These are phyloP conservation scores for Rhizopogon salebrosus DNA, from an alignment of 768 basidiomycete species.

Conservation along the genomic window DNA sequence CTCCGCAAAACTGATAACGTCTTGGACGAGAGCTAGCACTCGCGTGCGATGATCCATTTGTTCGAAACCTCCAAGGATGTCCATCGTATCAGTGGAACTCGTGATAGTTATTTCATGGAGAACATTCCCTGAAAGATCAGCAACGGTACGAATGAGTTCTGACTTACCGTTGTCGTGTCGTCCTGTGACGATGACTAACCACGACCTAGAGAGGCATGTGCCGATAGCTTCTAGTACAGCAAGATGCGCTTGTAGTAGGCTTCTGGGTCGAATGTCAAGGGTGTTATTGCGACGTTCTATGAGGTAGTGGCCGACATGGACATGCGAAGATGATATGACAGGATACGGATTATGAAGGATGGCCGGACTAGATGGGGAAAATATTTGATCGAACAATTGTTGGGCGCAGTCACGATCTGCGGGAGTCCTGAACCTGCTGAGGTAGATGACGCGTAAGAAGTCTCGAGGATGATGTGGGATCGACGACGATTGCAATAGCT, in stretches of 20 bases:
- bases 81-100: constrained; percentile 85
- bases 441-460: constrained; percentile 68
- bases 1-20: constrained; percentile 36
- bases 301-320: constrained; percentile 67
- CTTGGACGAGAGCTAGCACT: constrained; percentile 31
- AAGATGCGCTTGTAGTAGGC: constrained; percentile 59
- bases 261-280: constrained; percentile 36
- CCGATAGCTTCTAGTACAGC: constrained; percentile 70
- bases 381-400: constrained; percentile 49
- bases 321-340: constrained; percentile 34
- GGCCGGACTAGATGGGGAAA: constrained; percentile 32
- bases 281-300: constrained; percentile 26
- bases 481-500: constrained; percentile 36
- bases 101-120: constrained; percentile 77
- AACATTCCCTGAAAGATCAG: constrained; percentile 60
- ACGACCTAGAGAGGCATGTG: constrained; percentile 66
- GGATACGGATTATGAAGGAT: constrained; percentile 32
- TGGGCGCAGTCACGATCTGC: constrained; percentile 56
- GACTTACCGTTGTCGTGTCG: constrained; percentile 75
- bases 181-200: constrained; percentile 89
- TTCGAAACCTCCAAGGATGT: constrained; percentile 94
- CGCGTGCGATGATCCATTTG: constrained; percentile 64
- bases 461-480: constrained; percentile 47
- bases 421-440: constrained; percentile 78
- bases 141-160: constrained; percentile 60